A percentile compares a stretch with the other conserved stretches of the same genome.
Evolutionary conservation across 2,329 filamentous ascomycete species (phyloP).

Genomic region (Fusarium tupiense): DNA sequence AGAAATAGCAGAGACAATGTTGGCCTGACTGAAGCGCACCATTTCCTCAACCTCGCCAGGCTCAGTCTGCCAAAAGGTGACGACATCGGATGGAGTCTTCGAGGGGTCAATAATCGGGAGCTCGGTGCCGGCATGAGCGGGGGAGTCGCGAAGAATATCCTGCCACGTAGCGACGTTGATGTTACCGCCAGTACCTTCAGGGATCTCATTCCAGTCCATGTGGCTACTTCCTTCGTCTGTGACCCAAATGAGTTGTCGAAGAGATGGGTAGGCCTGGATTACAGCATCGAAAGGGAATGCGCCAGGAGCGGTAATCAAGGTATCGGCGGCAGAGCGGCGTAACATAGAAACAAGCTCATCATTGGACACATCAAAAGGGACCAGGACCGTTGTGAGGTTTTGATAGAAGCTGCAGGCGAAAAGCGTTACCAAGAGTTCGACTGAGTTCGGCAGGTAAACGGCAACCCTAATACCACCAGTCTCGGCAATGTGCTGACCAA

Average conservation of each 20-base stretch:
- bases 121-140: slow-evolving; percentile 65
- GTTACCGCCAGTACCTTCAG: slow-evolving; percentile 76
- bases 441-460: slow-evolving; percentile 90
- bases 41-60: slow-evolving; percentile 69
- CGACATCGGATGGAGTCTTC: slow-evolving; percentile 62
- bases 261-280: slow-evolving; percentile 71
- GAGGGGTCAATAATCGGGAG: slow-evolving; percentile 71
- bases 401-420: slow-evolving; percentile 90
- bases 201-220: slow-evolving; percentile 94
- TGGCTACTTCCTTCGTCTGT: slow-evolving; percentile 90
- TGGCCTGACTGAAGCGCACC: slow-evolving; percentile 82
- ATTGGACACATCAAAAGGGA: slow-evolving; percentile 83
- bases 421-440: slow-evolving; percentile 83
- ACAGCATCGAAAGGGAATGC: slow-evolving; percentile 83
- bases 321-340: slow-evolving; percentile 77
- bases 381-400: slow-evolving; percentile 81
- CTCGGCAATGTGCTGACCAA: slow-evolving; percentile 80
- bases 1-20: slow-evolving; percentile 87
- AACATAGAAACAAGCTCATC: slow-evolving; percentile 77
- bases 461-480: slow-evolving; percentile 81
- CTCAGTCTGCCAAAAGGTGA: slow-evolving; percentile 73
- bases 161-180: slow-evolving; percentile 93
- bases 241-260: slow-evolving; percentile 89
- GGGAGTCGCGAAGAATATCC: slow-evolving; percentile 80
- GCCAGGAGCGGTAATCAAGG: slow-evolving; percentile 85